Conservation (phyloP, 1,284 basidiomycete genomes). For the Sutorius eximius region DNA sequence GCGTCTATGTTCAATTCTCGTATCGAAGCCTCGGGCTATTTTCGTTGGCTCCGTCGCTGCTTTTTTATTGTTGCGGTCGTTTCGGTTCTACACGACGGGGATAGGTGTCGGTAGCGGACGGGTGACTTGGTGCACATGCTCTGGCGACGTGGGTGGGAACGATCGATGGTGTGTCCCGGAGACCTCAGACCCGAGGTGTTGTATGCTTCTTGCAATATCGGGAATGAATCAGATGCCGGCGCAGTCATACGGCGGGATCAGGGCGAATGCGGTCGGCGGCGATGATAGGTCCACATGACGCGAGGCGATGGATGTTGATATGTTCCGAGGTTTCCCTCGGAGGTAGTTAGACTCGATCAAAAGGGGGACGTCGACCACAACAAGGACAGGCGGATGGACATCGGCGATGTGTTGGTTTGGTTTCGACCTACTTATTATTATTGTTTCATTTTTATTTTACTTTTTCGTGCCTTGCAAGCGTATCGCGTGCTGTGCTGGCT, state of each 20-base stretch:
- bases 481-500: constrained; percentile 6
- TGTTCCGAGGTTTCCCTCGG: constrained; percentile 5
- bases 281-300: constrained; percentile 4
- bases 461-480: background rate
- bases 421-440: background rate
- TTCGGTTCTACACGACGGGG: background rate
- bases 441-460: constrained; percentile 4
- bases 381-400: constrained; percentile 4
- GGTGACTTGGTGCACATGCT: constrained; percentile 26
- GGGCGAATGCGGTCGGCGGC: constrained; percentile 11
- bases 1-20: background rate
- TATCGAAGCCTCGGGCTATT: constrained; percentile 7
- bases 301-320: background rate
- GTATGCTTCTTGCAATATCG: background rate
- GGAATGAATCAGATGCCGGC: constrained; percentile 4
- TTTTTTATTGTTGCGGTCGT: background rate
- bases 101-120: constrained; percentile 21
- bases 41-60: background rate
- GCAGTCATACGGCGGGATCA: constrained; percentile 2
- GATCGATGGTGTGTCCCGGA: constrained; percentile 7
- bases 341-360: constrained; percentile 5
- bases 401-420: background rate
- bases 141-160: background rate
- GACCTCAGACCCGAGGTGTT: background rate
- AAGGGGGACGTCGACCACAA: background rate